Percentiles rank a stretch among this genome's conserved stretches.
These are phyloP conservation scores for Elsinoe necatrix DNA, from an alignment of 2,329 filamentous ascomycete genomes.

Conservation along the genomic window DNA sequence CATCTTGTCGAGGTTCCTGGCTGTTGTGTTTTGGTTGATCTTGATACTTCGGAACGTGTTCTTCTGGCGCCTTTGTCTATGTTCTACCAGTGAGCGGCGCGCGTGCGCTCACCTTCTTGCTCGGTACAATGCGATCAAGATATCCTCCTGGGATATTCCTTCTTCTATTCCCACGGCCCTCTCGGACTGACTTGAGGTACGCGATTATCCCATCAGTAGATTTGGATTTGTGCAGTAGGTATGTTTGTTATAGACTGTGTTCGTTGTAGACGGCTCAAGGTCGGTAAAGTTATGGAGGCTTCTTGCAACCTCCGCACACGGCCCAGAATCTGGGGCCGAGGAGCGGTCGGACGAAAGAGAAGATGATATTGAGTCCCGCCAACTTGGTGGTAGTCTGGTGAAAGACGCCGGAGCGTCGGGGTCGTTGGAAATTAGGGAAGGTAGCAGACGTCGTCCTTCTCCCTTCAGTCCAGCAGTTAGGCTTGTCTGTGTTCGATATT, in stretches of 20 bases:
- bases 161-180: constrained; percentile 28
- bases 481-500: not conserved
- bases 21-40: not conserved
- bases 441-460: not conserved
- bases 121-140: constrained; percentile 41
- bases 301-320: constrained; percentile 92
- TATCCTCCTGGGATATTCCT: not conserved
- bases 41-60: not conserved
- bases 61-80: constrained; percentile 5
- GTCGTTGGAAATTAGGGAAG: not conserved
- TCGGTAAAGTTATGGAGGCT: constrained; percentile 81
- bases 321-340: constrained; percentile 88
- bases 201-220: constrained; percentile 31
- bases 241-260: constrained; percentile 15
- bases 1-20: constrained; percentile 36
- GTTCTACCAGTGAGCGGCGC: constrained; percentile 40
- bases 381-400: constrained; percentile 67
- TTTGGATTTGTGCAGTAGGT: constrained; percentile 19
- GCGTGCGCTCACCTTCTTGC: constrained; percentile 45
- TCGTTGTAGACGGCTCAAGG: constrained; percentile 15
- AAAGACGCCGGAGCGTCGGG: constrained; percentile 28
- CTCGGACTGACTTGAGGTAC: constrained; percentile 40
- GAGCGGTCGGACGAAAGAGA: constrained; percentile 77
- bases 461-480: not conserved
- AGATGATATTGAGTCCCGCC: constrained; percentile 70